These are phyloP conservation scores for Amauroascus niger DNA, from an alignment of 2,329 filamentous ascomycete species.

Conservation along the genomic window DNA sequence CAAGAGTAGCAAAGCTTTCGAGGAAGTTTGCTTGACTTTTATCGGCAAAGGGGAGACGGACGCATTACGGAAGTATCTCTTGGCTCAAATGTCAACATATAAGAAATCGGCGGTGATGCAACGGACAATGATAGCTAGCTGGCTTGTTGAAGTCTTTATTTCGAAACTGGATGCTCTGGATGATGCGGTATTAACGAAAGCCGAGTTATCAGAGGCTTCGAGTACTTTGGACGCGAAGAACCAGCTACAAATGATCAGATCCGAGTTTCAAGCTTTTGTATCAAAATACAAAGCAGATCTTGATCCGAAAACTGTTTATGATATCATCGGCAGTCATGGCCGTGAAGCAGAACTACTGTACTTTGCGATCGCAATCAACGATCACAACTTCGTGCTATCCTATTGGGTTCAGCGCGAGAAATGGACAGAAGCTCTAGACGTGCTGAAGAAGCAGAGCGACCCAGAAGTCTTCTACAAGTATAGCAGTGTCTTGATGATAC, in stretches of 20 bases:
- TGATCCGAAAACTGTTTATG: constrained; percentile 85
- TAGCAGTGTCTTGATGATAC: constrained; percentile 90
- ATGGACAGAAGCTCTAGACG: constrained; percentile 76
- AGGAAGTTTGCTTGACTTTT: constrained; percentile 84
- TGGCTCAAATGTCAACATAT: constrained; percentile 70
- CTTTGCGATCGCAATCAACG: constrained; percentile 79
- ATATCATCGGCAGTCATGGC: constrained; percentile 90
- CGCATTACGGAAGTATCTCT: constrained; percentile 77
- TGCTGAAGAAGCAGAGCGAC: constrained; percentile 87
- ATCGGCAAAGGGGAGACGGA: constrained; percentile 87
- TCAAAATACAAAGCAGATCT: constrained; percentile 75
- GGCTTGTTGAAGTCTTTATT: constrained; percentile 96
- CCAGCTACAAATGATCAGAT: constrained; percentile 59
- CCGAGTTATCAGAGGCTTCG: constrained; percentile 63
- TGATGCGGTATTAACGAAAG: constrained; percentile 83
- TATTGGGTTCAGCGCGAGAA: constrained; percentile 96
- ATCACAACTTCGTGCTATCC: constrained; percentile 87
- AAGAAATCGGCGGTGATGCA: constrained; percentile 86
- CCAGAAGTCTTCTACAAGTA: constrained; percentile 93
- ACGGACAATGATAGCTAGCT: constrained; percentile 85
- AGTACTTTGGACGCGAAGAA: constrained; percentile 62
- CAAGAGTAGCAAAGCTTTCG: constrained; percentile 91
- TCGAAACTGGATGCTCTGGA: constrained; percentile 90
- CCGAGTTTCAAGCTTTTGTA: constrained; percentile 83
- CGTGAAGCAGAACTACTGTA: constrained; percentile 85